Evolutionary conservation across 805 yeast genomes (phyloP).

Genomic region (Phaffomyces opuntiae): DNA sequence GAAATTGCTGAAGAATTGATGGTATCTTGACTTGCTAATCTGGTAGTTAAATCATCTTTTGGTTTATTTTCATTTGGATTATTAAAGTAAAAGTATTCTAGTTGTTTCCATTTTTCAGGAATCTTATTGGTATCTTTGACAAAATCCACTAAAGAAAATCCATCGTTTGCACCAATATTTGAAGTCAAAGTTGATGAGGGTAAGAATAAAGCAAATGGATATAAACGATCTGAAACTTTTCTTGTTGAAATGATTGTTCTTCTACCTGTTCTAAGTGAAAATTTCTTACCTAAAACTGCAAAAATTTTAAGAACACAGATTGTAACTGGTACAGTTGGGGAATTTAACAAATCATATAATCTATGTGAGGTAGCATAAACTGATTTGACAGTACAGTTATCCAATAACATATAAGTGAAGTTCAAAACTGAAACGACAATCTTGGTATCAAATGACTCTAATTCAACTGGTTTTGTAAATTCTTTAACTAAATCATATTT

Average conservation of each 20-base stretch:
- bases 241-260: constrained; percentile 17
- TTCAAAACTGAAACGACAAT: constrained; percentile 45
- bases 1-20: constrained; percentile 6
- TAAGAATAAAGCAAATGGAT: constrained; percentile 43
- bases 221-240: constrained; percentile 22
- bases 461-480: constrained; percentile 37
- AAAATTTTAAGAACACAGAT: constrained; percentile 55
- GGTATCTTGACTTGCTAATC: constrained; percentile 5
- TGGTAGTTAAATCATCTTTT: constrained; percentile 8
- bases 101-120: constrained; percentile 50
- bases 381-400: constrained; percentile 60
- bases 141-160: constrained; percentile 41
- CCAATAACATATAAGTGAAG: constrained; percentile 58
- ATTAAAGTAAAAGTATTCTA: constrained; percentile 46
- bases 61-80: neutral
- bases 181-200: constrained; percentile 39
- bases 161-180: constrained; percentile 27
- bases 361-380: constrained; percentile 63
- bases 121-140: constrained; percentile 34
- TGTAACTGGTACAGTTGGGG: constrained; percentile 54
- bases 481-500: constrained; percentile 46
- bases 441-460: constrained; percentile 39
- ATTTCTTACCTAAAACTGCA: constrained; percentile 54
- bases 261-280: constrained; percentile 33
- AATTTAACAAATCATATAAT: constrained; percentile 48